Percentiles rank a stretch among this genome's conserved stretches.
Evolutionary conservation across 148 eudicot species (phyloP).

Genomic region (Camellia sinensis): DNA sequence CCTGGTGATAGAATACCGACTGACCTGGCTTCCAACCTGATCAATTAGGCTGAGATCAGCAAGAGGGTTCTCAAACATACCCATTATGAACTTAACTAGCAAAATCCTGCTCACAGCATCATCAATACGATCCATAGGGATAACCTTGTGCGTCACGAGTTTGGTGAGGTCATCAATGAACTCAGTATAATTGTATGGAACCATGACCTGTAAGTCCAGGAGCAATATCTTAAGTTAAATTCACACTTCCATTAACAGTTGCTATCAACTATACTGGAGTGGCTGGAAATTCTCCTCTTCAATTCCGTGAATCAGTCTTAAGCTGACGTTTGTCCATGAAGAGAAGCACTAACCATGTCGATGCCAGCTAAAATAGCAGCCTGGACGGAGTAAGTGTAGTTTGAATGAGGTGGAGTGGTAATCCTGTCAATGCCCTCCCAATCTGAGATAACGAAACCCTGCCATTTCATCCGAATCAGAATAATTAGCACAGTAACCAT

Average conservation of each 20-base stretch:
- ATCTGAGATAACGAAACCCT: conserved; percentile 96
- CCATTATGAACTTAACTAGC: conserved; percentile 77
- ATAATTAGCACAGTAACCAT: neutral
- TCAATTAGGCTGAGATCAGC: conserved; percentile 67
- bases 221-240: neutral
- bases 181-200: conserved; percentile 61
- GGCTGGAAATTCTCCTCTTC: no score
- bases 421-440: conserved; percentile 91
- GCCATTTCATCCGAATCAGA: conserved; percentile 15
- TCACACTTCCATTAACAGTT: neutral
- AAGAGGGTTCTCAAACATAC: conserved; percentile 81
- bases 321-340: no score
- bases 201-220: conserved; percentile 61
- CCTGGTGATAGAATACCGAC: conserved; percentile 14
- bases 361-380: conserved; percentile 75
- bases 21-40: conserved; percentile 74
- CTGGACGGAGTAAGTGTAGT: conserved; percentile 77
- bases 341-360: conserved; percentile 69
- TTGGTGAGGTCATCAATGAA: conserved; percentile 61
- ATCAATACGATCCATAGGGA: conserved; percentile 75
- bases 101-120: conserved; percentile 83
- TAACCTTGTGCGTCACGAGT: conserved; percentile 62
- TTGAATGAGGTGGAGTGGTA: conserved; percentile 69
- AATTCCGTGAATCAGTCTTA: neutral
- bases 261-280: neutral